phyloP scores from a whole-genome alignment of 495 filamentous ascomycete species.

The Astrocystis sublimbata region DNA sequence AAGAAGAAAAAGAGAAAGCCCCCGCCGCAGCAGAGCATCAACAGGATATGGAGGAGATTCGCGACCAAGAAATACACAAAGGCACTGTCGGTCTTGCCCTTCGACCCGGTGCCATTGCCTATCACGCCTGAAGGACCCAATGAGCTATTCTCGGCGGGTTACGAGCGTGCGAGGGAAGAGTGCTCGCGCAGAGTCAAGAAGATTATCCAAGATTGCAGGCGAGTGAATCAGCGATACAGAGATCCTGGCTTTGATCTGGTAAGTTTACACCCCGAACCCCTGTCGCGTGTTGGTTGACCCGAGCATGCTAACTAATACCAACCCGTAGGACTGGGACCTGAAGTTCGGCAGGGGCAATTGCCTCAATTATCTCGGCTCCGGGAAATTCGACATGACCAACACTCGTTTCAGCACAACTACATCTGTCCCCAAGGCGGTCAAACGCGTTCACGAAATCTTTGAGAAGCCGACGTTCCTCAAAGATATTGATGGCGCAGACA shows the following conservation, averaged over 20 bases:
- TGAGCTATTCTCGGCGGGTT: slow-evolving; percentile 57
- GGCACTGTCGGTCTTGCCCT: slow-evolving; percentile 49
- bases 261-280: slow-evolving; percentile 33
- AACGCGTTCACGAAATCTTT: slow-evolving; percentile 81
- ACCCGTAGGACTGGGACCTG: slow-evolving; percentile 50
- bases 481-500: slow-evolving; percentile 73
- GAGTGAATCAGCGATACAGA: slow-evolving; percentile 86
- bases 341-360: slow-evolving; percentile 50
- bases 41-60: slow-evolving; percentile 81
- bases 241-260: slow-evolving; percentile 85
- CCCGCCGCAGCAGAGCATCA: slow-evolving; percentile 72
- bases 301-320: slow-evolving; percentile 31
- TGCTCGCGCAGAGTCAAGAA: slow-evolving; percentile 81
- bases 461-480: slow-evolving; percentile 83
- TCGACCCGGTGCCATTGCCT: slow-evolving; percentile 49
- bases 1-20: slow-evolving; percentile 59
- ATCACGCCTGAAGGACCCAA: slow-evolving; percentile 48
- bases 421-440: slow-evolving; percentile 61
- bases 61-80: slow-evolving; percentile 59
- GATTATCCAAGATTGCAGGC: slow-evolving; percentile 80
- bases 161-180: slow-evolving; percentile 70
- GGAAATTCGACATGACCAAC: slow-evolving; percentile 44
- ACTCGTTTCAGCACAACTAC: slow-evolving; percentile 42
- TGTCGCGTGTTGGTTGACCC: not conserved
- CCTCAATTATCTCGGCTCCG: slow-evolving; percentile 48